Evolutionary conservation across 306 rosid genomes (phyloP).

Genomic region (Cucurbita pepo): DNA sequence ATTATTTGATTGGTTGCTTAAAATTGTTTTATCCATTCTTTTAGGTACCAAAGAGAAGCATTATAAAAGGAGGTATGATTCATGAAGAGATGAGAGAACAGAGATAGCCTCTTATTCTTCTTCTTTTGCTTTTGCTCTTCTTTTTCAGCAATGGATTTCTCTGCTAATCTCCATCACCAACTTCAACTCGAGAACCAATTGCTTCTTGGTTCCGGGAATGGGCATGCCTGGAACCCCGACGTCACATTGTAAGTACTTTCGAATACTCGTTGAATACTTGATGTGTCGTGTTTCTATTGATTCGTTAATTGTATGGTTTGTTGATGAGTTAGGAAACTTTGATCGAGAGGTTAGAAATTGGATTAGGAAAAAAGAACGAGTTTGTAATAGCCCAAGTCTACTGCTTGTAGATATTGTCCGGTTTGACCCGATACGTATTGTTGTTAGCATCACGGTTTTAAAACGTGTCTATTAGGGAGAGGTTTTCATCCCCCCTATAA

Average conservation of each 20-base stretch:
- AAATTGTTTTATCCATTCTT: neutral
- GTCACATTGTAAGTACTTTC: neutral
- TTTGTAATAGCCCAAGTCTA: no score
- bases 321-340: neutral
- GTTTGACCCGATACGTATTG: no score
- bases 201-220: neutral
- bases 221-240: neutral
- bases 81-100: neutral
- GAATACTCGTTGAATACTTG: neutral
- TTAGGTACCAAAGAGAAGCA: neutral
- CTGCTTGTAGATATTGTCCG: no score
- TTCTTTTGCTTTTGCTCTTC: slow-evolving; percentile 13
- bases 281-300: neutral
- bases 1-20: neutral
- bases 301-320: neutral
- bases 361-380: no score
- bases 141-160: slow-evolving; percentile 8
- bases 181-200: slow-evolving; percentile 42
- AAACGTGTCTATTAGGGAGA: no score
- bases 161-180: slow-evolving; percentile 51
- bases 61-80: neutral
- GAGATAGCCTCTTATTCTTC: neutral
- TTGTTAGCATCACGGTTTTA: no score
- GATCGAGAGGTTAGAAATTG: no score
- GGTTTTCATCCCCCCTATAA: no score